Evolutionary conservation across 441 rosid genomes (phyloP).

Genomic region (Populus hybrid): DNA sequence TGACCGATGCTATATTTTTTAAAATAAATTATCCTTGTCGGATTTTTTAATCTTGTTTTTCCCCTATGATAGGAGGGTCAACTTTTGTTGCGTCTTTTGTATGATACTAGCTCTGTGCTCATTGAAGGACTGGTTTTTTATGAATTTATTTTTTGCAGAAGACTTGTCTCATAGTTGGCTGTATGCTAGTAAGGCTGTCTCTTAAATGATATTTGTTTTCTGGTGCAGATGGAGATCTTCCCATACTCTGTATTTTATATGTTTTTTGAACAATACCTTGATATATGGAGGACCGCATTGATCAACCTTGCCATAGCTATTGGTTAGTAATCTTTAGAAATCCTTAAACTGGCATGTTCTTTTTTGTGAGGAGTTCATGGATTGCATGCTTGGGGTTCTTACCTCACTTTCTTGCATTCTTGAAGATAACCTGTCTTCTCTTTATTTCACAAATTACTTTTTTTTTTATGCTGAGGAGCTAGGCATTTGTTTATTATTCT

Average conservation of each 20-base stretch:
- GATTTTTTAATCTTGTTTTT: slow-evolving; percentile 7
- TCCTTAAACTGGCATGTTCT: slow-evolving; percentile 2
- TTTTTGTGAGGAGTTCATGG: background rate
- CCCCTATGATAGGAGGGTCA: background rate
- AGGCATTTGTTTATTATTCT: background rate
- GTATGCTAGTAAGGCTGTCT: background rate
- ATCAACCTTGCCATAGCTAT: slow-evolving; percentile 94
- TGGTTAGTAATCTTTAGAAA: slow-evolving; percentile 50
- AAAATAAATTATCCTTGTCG: slow-evolving; percentile 10
- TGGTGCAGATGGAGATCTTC: slow-evolving; percentile 86
- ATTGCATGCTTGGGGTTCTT: background rate
- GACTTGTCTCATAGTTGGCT: slow-evolving; percentile 1
- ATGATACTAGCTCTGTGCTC: background rate
- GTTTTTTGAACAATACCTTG: slow-evolving; percentile 98
- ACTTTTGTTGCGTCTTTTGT: slow-evolving; percentile 1
- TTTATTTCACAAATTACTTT: background rate
- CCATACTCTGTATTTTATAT: slow-evolving; percentile 98
- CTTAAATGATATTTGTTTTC: slow-evolving; percentile 17
- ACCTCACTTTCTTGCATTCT: background rate
- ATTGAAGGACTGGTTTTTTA: background rate
- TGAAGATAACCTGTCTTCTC: background rate
- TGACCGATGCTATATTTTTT: slow-evolving; percentile 5
- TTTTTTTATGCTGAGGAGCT: background rate
- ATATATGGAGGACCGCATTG: slow-evolving; percentile 95
- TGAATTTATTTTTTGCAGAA: background rate